A percentile compares a stretch with the other conserved stretches of the same genome.
Conservation (phyloP, 2,329 filamentous ascomycete genomes). For the Penicillium brasilianum region DNA sequence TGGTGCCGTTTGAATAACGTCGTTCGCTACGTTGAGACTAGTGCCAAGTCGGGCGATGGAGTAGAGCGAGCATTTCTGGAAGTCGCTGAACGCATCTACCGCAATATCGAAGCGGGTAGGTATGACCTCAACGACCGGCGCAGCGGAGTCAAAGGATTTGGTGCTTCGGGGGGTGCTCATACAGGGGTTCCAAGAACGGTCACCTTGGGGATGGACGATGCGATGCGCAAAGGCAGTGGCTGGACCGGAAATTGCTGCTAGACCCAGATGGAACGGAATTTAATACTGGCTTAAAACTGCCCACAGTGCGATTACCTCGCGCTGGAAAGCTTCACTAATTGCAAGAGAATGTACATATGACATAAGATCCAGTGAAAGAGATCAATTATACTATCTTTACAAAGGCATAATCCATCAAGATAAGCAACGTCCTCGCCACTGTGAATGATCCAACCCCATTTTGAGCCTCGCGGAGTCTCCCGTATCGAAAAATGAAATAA, state of each 20-base stretch:
- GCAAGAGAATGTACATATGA: conserved; percentile 11
- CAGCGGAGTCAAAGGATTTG: conserved; percentile 79
- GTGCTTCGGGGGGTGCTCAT: conserved; percentile 45
- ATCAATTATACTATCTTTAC: conserved; percentile 9
- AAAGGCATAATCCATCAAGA: conserved; percentile 9
- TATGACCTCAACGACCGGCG: conserved; percentile 94
- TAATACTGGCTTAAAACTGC: conserved; percentile 4
- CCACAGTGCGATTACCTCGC: background rate
- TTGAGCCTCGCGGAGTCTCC: background rate
- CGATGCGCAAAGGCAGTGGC: conserved; percentile 49
- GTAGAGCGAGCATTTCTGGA: conserved; percentile 93
- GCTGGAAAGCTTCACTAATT: conserved; percentile 1
- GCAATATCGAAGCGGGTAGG: conserved; percentile 92
- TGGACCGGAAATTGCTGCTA: conserved; percentile 47
- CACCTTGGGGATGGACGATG: conserved; percentile 53
- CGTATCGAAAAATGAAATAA: background rate
- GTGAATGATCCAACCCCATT: background rate
- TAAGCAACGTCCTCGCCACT: conserved; percentile 4
- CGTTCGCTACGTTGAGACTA: conserved; percentile 93
- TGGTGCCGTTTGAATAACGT: conserved; percentile 88
- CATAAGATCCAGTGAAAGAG: conserved; percentile 5
- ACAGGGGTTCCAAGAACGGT: conserved; percentile 47
- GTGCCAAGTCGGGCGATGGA: conserved; percentile 91
- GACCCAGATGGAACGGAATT: conserved; percentile 8
- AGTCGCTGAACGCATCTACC: conserved; percentile 92